phyloP scores from a whole-genome alignment of 1,284 basidiomycete species.

The Sparassis latifolia region DNA sequence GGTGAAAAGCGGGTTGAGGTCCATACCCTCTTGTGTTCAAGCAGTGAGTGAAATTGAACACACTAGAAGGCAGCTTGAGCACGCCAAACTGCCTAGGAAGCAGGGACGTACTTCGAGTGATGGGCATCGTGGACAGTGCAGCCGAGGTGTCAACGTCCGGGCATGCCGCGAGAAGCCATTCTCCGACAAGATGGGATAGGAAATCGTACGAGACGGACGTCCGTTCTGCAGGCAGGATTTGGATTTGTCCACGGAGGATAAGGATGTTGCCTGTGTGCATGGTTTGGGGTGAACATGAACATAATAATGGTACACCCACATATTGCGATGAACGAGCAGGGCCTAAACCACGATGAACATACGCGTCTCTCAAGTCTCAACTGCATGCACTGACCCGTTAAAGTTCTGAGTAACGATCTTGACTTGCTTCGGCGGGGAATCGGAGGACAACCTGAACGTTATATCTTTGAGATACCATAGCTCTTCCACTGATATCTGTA shows the following conservation, averaged over 20 bases:
- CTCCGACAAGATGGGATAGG: slow-evolving; percentile 75
- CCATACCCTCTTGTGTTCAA: slow-evolving; percentile 59
- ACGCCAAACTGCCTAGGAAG: background rate
- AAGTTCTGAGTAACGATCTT: slow-evolving; percentile 81
- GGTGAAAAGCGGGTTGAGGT: slow-evolving; percentile 81
- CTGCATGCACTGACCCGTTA: slow-evolving; percentile 52
- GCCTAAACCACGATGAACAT: slow-evolving; percentile 35
- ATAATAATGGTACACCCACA: slow-evolving; percentile 38
- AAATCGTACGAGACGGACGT: slow-evolving; percentile 78
- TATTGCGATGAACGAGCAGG: slow-evolving; percentile 87
- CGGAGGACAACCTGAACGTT: slow-evolving; percentile 35
- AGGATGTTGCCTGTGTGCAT: slow-evolving; percentile 67
- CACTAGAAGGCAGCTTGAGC: slow-evolving; percentile 1
- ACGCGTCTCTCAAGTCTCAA: background rate
- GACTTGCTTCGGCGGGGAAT: slow-evolving; percentile 29
- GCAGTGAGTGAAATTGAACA: slow-evolving; percentile 2
- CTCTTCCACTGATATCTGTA: slow-evolving; percentile 29
- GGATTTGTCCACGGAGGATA: slow-evolving; percentile 71
- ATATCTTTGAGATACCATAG: slow-evolving; percentile 80
- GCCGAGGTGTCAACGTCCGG: slow-evolving; percentile 66
- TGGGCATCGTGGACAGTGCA: slow-evolving; percentile 77
- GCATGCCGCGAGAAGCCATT: slow-evolving; percentile 64
- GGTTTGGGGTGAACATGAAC: background rate
- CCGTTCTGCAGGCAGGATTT: slow-evolving; percentile 58
- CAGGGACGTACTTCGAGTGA: slow-evolving; percentile 61